Base-by-base conservation (phyloP, 768 basidiomycete genomes). In the Psilocybe azurescens region DNA sequence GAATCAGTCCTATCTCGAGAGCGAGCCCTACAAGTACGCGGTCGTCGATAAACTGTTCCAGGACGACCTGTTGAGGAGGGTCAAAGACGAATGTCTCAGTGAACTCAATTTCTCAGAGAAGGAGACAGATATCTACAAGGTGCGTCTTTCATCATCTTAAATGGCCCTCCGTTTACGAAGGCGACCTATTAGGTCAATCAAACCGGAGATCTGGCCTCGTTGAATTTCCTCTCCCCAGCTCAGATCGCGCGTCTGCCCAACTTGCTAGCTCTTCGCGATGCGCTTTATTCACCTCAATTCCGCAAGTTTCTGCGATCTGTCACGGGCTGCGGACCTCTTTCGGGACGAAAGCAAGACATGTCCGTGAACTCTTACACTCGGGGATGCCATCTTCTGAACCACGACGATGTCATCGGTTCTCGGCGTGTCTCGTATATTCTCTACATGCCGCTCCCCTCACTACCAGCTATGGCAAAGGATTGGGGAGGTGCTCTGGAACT, bases 51-150 rank as follows among this genome's bases (percentile, higher is more conserved):
- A 89, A 67, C 82, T 98, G 18, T 91, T 98, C 75, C 88, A 90
- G 68, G 90, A 95, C 66, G 89, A 89, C 6, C 82, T 99, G 29
- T 81, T 98, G 33, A 80, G 81, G 69, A 83, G 83, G 33, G 94
- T 94, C 62, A 91, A 93, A 77, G 89, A 94, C 68, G 94, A 96
- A 74, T 93, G 92, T 67, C 75, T 91, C 58, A 77, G 79, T 54
- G 86, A 94, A 70, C 83, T 96, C 63, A 89, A 82, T 73, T 95
- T 96, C 73, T 85, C 90, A 3, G 89, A 95, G 79, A 99, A 97
- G 78, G 93, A 98, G 81, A 99, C 97, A 2, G 97, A 99, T 72
- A 99, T 99, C 66, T 99, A 98, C 86, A 95, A 93, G 88, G 93
- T 91, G 62, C 61, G 78, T 53, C 58, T 50, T 50, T 59, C 32